Base-by-base conservation (phyloP, 2,329 filamentous ascomycete genomes). In the Laburnicola sp. region DNA sequence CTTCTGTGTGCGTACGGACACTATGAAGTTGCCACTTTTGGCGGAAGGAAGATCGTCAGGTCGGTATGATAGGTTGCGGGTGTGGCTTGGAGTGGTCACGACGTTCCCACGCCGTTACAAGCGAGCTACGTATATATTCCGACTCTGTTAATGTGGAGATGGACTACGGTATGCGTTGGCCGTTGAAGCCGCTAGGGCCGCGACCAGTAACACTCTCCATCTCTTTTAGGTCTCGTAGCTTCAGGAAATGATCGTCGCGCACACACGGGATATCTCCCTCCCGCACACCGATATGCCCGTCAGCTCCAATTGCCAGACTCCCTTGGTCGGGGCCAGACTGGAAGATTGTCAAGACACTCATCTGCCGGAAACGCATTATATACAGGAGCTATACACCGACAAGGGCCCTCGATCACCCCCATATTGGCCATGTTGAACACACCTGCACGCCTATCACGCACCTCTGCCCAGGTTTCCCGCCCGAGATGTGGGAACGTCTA, bases 161-260 rank as follows among this genome's bases (percentile, higher is more conserved):
- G 28, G 26, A 30, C 43, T 16, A 8, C n/a, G 16, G n/a, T 6
- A 35, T 32, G 43, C 26, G 34, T 35, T 16, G 25, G n/a, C 16
- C 16, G 16, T 16, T 16, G 16, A 16, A 16, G 16, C 16, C 16
- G 16, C 16, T 16, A 16, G 16, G 16, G 16, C 16, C 16, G 16
- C 16, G 16, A 16, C 16, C 16, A 16, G 16, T 16, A 16, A 16
- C 16, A 16, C 16, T 16, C 16, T 16, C 16, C 16, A 16, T 16
- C 16, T 32, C n/a, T 30, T 8, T 25, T 32, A 32, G 38, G 45
- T 44, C 42, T 28, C 28, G 50, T 40, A 30, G 43, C 27, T 40
- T 11, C 41, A 37, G 41, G 40, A 35, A 36, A 27, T 23, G 36
- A 41, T 40, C 51, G 23, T 44, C 50, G 39, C 36, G 32, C 45